These are phyloP conservation scores for Corylus heterophylla DNA, from an alignment of 306 rosid species.

Conservation along the genomic window DNA sequence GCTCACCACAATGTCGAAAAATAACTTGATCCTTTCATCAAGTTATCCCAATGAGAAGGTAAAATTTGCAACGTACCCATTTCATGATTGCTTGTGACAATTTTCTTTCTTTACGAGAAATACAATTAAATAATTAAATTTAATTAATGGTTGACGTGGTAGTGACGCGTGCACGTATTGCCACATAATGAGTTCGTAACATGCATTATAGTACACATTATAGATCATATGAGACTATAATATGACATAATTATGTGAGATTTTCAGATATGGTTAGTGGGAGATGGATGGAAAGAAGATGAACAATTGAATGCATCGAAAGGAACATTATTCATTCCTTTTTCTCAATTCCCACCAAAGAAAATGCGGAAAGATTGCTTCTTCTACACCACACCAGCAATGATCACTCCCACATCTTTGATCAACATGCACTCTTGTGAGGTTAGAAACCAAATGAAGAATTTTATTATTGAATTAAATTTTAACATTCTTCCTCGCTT, in stretches of 20 bases:
- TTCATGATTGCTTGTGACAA: not conserved
- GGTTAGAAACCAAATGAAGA: slow-evolving; percentile 33
- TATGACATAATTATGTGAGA: not conserved
- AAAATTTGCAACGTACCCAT: not conserved
- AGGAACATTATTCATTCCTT: slow-evolving; percentile 69
- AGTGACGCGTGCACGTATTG: no score
- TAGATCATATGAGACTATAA: no score
- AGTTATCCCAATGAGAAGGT: slow-evolving; percentile 44
- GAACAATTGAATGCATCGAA: slow-evolving; percentile 72
- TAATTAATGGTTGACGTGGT: no score
- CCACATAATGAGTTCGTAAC: no score
- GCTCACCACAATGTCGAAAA: slow-evolving; percentile 25
- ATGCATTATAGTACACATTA: no score
- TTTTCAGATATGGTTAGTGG: slow-evolving; percentile 71
- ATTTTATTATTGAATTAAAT: not conserved
- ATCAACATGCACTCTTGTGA: slow-evolving; percentile 74
- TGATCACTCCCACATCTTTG: slow-evolving; percentile 54
- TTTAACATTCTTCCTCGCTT: not conserved
- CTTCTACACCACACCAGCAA: slow-evolving; percentile 71
- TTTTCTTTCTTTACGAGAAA: not conserved
- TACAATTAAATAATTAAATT: no score
- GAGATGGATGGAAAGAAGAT: slow-evolving; percentile 44
- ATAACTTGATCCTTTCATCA: slow-evolving; percentile 39
- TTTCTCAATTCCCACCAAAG: slow-evolving; percentile 72
- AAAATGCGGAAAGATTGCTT: slow-evolving; percentile 64